Conservation (phyloP, 2,329 filamentous ascomycete genomes). For the Hymenoscyphus linearis region DNA sequence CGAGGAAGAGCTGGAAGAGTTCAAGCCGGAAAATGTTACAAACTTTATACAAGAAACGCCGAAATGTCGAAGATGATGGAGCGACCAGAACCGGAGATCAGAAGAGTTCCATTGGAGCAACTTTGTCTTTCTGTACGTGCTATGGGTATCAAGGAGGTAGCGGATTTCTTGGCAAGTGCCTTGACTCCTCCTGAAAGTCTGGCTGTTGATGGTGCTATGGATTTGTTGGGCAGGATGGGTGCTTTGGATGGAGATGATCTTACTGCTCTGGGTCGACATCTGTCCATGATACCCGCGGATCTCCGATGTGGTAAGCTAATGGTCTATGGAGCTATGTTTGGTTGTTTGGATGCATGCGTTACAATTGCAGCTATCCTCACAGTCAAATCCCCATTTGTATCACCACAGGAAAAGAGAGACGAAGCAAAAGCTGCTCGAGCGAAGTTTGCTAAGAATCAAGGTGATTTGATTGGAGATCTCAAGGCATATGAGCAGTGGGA, state of each 20-base stretch:
- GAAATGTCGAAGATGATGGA: constrained; percentile 78
- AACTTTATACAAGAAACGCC: constrained; percentile 82
- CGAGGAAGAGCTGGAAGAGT: constrained; percentile 92
- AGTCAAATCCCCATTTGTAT: constrained; percentile 78
- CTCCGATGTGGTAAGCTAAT: constrained; percentile 90
- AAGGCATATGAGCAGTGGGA: constrained; percentile 80
- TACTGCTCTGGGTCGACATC: constrained; percentile 83
- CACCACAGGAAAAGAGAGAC: constrained; percentile 76
- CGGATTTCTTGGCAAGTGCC: constrained; percentile 74
- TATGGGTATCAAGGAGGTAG: constrained; percentile 84
- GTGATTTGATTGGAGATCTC: constrained; percentile 84
- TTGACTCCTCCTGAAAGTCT: constrained; percentile 82
- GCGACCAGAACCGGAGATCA: constrained; percentile 88
- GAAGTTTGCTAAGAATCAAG: constrained; percentile 70
- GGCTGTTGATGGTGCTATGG: constrained; percentile 81
- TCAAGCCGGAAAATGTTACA: constrained; percentile 86
- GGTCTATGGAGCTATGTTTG: constrained; percentile 91
- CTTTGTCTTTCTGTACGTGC: constrained; percentile 90
- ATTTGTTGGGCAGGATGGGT: constrained; percentile 76
- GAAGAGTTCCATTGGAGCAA: constrained; percentile 87
- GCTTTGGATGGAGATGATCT: constrained; percentile 81
- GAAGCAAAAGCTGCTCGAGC: constrained; percentile 72
- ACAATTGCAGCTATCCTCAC: constrained; percentile 92
- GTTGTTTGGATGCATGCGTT: constrained; percentile 81
- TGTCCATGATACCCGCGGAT: constrained; percentile 94